Percentiles rank a stretch among this genome's conserved stretches.
Conservation (phyloP, 1,284 basidiomycete species). For the Xerocomus amazonicus region DNA sequence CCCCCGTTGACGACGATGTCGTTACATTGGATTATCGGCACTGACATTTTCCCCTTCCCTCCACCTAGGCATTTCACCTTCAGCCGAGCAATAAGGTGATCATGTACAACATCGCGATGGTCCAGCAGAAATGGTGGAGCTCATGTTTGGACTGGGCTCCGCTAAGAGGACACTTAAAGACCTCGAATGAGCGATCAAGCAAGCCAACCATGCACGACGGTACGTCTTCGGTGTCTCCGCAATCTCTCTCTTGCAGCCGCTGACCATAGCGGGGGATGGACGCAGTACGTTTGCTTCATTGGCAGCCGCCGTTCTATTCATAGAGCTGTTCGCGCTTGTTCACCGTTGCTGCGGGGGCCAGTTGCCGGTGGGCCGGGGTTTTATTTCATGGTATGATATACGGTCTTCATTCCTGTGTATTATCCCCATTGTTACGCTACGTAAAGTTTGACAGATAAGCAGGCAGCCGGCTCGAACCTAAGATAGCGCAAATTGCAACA, state of each 20-base stretch:
- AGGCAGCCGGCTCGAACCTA: too few species aligned
- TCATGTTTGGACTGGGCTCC: conserved; percentile 71
- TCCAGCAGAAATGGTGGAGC: conserved; percentile 89
- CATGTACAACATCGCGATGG: conserved; percentile 93
- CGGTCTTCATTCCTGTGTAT: too few species aligned
- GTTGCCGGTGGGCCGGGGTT: too few species aligned
- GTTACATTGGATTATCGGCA: background rate
- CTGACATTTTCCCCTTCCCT: background rate
- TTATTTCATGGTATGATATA: too few species aligned
- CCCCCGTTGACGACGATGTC: conserved; percentile 26
- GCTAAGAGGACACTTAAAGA: conserved; percentile 79
- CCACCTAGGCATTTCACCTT: conserved; percentile 68
- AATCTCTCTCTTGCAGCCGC: background rate
- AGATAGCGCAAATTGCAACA: too few species aligned
- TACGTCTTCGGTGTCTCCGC: conserved; percentile 44
- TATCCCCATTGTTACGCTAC: too few species aligned
- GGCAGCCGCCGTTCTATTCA: conserved; percentile 78
- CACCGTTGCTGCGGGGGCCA: background rate
- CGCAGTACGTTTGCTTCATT: conserved; percentile 80
- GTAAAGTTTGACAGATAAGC: too few species aligned
- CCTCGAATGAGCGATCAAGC: conserved; percentile 71
- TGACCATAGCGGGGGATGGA: conserved; percentile 2
- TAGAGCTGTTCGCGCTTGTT: too few species aligned
- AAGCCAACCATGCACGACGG: too few species aligned
- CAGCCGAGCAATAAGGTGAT: conserved; percentile 85